Percentiles rank a stretch among this genome's conserved stretches.
Evolutionary conservation across 805 yeast genomes (phyloP).

Genomic region (Cyberlindnera misumaiensis): DNA sequence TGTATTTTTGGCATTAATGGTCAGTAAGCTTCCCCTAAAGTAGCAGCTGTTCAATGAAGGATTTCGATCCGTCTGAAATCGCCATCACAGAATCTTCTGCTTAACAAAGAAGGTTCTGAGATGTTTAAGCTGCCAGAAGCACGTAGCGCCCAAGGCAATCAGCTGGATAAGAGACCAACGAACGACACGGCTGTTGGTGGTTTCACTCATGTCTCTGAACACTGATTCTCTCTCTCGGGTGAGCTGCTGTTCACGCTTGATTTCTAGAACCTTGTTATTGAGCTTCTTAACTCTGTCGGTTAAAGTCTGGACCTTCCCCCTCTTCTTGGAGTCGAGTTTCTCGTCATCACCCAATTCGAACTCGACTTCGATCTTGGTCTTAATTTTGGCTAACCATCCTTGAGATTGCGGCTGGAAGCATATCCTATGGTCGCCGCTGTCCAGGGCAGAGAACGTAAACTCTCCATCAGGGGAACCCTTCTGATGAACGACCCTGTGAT

Average conservation of each 20-base stretch:
- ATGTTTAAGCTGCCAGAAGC: conserved; percentile 69
- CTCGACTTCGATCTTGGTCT: conserved; percentile 54
- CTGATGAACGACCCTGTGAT: conserved; percentile 68
- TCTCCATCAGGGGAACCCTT: conserved; percentile 60
- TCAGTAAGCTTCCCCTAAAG: no score
- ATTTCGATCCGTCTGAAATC: background rate
- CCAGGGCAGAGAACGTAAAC: conserved; percentile 66
- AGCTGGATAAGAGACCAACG: conserved; percentile 70
- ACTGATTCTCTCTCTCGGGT: conserved; percentile 70
- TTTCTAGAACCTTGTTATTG: conserved; percentile 49
- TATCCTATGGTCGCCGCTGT: conserved; percentile 73
- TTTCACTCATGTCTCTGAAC: conserved; percentile 67
- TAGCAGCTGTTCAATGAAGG: background rate
- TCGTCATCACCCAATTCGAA: conserved; percentile 60
- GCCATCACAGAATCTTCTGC: conserved; percentile 42
- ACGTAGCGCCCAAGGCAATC: conserved; percentile 55
- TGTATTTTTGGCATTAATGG: no score
- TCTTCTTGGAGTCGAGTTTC: conserved; percentile 63
- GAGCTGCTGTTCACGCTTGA: conserved; percentile 57
- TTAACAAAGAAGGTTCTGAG: conserved; percentile 72
- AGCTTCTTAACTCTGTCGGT: conserved; percentile 52
- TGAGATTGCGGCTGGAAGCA: conserved; percentile 47
- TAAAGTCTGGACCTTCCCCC: conserved; percentile 46
- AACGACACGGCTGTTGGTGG: conserved; percentile 62
- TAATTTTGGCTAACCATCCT: conserved; percentile 60